Evolutionary conservation across 495 filamentous ascomycete species (phyloP), one percentile per base, ranked within the genome.

Genomic region (Xylaria sp.): DNA sequence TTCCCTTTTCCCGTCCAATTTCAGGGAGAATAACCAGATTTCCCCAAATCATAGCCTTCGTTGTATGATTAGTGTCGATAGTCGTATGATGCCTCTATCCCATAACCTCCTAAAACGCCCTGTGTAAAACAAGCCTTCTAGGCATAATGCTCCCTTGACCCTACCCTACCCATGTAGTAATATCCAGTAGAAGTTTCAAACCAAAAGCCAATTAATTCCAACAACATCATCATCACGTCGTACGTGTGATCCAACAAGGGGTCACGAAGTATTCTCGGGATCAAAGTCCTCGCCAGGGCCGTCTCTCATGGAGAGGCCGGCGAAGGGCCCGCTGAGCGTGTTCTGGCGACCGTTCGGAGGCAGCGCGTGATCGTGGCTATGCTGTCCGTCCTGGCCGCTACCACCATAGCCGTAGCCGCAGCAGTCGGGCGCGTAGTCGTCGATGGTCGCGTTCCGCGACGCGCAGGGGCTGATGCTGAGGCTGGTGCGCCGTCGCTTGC

Each of bases 391-490:
- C 21, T 12, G 58, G 57, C 46, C 44, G 55, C n/a, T n/a, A n/a
- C n/a, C n/a, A n/a, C n/a, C n/a, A n/a, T n/a, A n/a, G n/a, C 46
- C 44, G 31, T 61, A 37, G 24, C 40, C 61, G 41, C 69, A 72
- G 55, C 12, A 50, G n/a, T n/a, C 63, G 46, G 31, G 43, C 6
- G 61, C 63, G 5, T 53, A 55, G 31, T 59, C 53, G 41, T 77
- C 76, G 5, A 75, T 55, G 21, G 74, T 78, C 33, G 71, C 43
- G 61, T 71, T 74, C 14, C 74, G 70, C 37, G 76, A 73, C 21
- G 76, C 58, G 58, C 71, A 75, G 8, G 76, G 76, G 61, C 76
- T 78, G 58, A 78, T 70, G 26, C 71, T 72, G 7, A 74, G 68
- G 53, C 70, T 75, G 17, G 69, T 75, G 57, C 66, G 76, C 52